phyloP scores from a whole-genome alignment of 2,329 filamentous ascomycete genomes.

The Acrodontium crateriforme region DNA sequence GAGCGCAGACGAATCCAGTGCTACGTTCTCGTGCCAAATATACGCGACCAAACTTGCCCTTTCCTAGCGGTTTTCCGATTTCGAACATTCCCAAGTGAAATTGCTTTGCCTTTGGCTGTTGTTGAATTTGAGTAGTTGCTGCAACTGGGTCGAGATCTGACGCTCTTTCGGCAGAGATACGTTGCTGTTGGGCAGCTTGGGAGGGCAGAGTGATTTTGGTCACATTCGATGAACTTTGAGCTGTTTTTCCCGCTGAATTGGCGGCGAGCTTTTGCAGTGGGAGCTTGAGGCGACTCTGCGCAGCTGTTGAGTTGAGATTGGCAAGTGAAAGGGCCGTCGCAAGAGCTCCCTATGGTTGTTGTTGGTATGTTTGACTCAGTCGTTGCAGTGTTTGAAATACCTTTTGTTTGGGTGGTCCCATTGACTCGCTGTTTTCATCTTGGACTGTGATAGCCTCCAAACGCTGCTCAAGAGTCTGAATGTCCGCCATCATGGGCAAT shows the following conservation, averaged over 20 bases:
- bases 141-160: conserved; percentile 27
- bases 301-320: conserved; percentile 28
- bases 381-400: conserved; percentile 32
- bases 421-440: conserved; percentile 62
- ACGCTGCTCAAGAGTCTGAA: conserved; percentile 66
- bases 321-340: conserved; percentile 34
- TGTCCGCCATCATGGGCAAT: conserved; percentile 39
- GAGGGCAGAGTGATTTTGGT: conserved; percentile 55
- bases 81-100: conserved; percentile 93
- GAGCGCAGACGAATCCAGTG: conserved; percentile 69
- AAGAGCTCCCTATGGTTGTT: conserved; percentile 27
- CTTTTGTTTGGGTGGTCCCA: conserved; percentile 58
- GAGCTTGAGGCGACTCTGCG: conserved; percentile 53
- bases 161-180: conserved; percentile 17
- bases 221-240: conserved; percentile 29
- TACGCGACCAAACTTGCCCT: conserved; percentile 77
- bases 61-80: conserved; percentile 72
- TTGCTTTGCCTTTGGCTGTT: conserved; percentile 34
- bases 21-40: conserved; percentile 71
- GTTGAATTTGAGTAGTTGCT: too few species aligned
- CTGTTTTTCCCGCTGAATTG: conserved; percentile 40
- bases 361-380: conserved; percentile 7
- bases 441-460: conserved; percentile 83
- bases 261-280: conserved; percentile 74
- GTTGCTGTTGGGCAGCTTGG: conserved; percentile 44